A percentile compares a stretch with the other conserved stretches of the same genome.
Evolutionary conservation across 495 filamentous ascomycete genomes (phyloP).

Genomic region (Chaetomidium leptoderma): DNA sequence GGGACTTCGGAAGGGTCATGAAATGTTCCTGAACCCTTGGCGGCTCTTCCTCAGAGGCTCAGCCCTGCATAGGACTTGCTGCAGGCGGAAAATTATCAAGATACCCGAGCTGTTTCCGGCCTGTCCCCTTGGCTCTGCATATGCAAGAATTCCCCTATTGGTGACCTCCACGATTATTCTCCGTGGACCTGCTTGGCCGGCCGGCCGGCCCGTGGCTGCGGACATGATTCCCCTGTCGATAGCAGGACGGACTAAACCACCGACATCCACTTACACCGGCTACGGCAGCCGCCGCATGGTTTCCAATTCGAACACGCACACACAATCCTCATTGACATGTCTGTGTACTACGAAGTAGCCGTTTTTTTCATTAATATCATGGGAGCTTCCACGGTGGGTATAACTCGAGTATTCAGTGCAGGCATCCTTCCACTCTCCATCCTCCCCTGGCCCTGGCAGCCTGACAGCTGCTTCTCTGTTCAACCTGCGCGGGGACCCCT

Average conservation of each 20-base stretch:
- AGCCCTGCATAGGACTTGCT: conserved; percentile 24
- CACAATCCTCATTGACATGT: neutral
- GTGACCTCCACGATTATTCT: conserved; percentile 24
- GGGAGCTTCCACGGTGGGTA: neutral
- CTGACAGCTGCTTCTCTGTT: neutral
- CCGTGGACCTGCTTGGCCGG: conserved; percentile 20
- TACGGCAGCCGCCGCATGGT: conserved; percentile 8
- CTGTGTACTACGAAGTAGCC: no score
- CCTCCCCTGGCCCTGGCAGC: neutral
- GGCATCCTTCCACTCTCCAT: neutral
- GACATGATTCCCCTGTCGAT: conserved; percentile 12
- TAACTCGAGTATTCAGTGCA: conserved; percentile 13
- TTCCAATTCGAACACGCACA: neutral
- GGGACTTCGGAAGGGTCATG: conserved; percentile 20
- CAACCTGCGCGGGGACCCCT: neutral
- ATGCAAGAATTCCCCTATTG: conserved; percentile 31
- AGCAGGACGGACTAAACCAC: conserved; percentile 8
- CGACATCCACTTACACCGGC: conserved; percentile 14
- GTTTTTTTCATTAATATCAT: neutral
- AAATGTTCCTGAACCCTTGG: neutral
- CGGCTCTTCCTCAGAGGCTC: conserved; percentile 23
- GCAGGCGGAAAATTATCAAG: conserved; percentile 17
- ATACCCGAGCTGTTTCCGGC: conserved; percentile 18
- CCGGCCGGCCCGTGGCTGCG: conserved; percentile 28
- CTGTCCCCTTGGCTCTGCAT: neutral